Conservation (phyloP, 495 filamentous ascomycete genomes). For the Aspergillus egyptiacus region DNA sequence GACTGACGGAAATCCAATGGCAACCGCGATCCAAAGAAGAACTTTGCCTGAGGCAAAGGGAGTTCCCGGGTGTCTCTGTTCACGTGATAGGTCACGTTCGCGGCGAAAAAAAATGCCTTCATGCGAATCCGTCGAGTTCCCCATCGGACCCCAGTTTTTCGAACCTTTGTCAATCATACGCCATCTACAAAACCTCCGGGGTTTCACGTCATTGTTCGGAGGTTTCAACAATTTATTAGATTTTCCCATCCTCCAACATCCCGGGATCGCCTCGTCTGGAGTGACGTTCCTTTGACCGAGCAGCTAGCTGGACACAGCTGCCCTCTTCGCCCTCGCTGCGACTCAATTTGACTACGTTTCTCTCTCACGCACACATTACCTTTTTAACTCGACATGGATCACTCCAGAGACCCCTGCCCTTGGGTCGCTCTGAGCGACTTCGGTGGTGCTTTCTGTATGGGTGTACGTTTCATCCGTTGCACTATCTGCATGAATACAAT, state of each 20-base stretch:
- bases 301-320: constrained; percentile 11
- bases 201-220: neutral
- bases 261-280: neutral
- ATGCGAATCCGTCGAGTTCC: constrained; percentile 6
- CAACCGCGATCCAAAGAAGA: neutral
- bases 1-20: neutral
- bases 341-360: neutral
- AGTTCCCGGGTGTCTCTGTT: neutral
- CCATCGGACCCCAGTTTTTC: constrained; percentile 6
- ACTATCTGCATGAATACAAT: neutral
- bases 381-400: constrained; percentile 64
- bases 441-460: constrained; percentile 96
- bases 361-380: neutral
- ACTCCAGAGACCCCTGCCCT: constrained; percentile 90
- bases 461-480: constrained; percentile 52
- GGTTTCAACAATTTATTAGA: neutral
- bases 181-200: neutral
- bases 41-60: constrained; percentile 7
- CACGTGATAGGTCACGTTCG: constrained; percentile 10
- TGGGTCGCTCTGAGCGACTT: constrained; percentile 97
- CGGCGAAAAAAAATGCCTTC: constrained; percentile 16
- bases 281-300: constrained; percentile 6
- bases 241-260: neutral
- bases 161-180: neutral
- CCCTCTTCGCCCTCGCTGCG: constrained; percentile 10